Base-by-base conservation (phyloP, 2,329 filamentous ascomycete species). In the Aaosphaeria pasadenensis region DNA sequence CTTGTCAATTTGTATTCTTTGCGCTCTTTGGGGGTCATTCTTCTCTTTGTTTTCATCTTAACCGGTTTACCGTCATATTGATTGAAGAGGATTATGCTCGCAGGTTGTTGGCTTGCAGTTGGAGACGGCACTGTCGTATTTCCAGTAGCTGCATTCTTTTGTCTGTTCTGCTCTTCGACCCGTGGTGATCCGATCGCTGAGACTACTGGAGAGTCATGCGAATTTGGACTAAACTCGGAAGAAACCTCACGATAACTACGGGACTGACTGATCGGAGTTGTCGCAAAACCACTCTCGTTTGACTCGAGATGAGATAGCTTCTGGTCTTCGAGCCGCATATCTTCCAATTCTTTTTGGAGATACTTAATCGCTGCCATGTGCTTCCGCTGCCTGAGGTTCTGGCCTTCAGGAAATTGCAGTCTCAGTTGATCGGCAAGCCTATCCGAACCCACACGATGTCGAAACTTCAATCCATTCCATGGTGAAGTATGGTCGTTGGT, bases 291-390 rank as follows among this genome's bases (percentile, higher is more conserved):
- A 36, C 33, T 36, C n/a, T n/a, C 33, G 9, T 9, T n/a, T 9
- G 7, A 9, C n/a, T 36, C 33, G 7, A n/a, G 9, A 36, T 36
- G 9, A 36, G 33, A 9, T 36, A 36, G 33, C 33, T 36, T n/a
- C 9, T n/a, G 33, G 9, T 40, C 39, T 13, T 11, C 17, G 7
- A 44, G 42, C 13, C 49, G 53, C 54, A 65, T 64, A 5, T 48
- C 43, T 4, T 39, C 9, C 4, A 66, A 55, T 38, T 66, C 63
- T 2, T 43, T 38, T 7, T 39, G n/a, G 6, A 67, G 46, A 32
- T 64, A 64, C n/a, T 55, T 52, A 13, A 64, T 65, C 2, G 56
- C 51, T n/a, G 62, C 63, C 44, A 54, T 49, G 46, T 62, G 55
- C 33, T 64, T 64, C 11, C 63, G 53, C 42, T 66, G 53, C 11